These are phyloP conservation scores for Postia placenta DNA, from an alignment of 768 basidiomycete species.

Conservation along the genomic window DNA sequence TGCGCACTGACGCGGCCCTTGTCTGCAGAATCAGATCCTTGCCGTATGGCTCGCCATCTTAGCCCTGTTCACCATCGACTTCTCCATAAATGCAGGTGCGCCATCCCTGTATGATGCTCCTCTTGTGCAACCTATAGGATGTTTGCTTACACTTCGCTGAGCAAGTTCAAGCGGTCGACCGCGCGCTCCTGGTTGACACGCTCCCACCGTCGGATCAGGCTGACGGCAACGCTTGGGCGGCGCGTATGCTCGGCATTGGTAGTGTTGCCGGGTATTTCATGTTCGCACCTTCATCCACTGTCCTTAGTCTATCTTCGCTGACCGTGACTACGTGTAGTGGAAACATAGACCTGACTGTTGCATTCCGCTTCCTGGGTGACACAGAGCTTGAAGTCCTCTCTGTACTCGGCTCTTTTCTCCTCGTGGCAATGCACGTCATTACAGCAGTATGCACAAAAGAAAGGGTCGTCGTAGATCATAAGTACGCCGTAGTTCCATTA, in stretches of 20 bases:
- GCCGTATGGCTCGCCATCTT: conserved; percentile 76
- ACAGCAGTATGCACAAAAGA: conserved; percentile 65
- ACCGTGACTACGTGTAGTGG: conserved; percentile 44
- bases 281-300: conserved; percentile 38
- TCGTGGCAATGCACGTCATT: conserved; percentile 59
- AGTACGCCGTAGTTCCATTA: conserved; percentile 23
- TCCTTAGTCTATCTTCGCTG: not conserved
- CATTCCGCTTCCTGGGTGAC: conserved; percentile 70
- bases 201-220: conserved; percentile 72
- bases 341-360: conserved; percentile 64
- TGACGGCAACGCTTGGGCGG: conserved; percentile 91
- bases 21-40: conserved; percentile 52
- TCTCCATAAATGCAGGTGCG: conserved; percentile 51
- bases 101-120: not conserved
- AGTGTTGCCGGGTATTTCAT: conserved; percentile 84
- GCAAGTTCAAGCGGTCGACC: conserved; percentile 82
- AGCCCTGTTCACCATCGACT: conserved; percentile 65
- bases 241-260: conserved; percentile 85
- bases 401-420: conserved; percentile 61
- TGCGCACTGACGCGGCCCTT: not conserved
- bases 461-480: conserved; percentile 51
- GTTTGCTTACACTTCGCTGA: conserved; percentile 28
- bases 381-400: conserved; percentile 80
- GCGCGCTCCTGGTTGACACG: conserved; percentile 85
- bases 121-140: conserved; percentile 6